Conservation (phyloP, 257 asterid species). For the Fraxinus anomala region DNA sequence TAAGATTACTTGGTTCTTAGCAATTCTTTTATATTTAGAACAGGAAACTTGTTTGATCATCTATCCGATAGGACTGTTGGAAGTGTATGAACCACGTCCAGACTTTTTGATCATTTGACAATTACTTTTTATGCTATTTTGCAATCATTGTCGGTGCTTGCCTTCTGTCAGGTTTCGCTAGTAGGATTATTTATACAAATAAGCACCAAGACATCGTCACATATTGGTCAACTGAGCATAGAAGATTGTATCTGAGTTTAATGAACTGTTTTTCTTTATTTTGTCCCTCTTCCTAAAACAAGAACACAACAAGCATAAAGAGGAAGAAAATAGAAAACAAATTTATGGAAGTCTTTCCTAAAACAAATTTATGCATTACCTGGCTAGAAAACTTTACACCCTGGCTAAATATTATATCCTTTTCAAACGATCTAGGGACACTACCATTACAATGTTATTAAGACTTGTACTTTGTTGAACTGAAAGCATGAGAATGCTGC, state of each 20-base stretch:
- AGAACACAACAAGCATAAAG: neutral
- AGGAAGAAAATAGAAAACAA: neutral
- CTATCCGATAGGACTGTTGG: neutral
- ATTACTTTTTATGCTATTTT: neutral
- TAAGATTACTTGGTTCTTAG: neutral
- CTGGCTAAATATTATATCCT: too few relatives aligned
- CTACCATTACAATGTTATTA: too few relatives aligned
- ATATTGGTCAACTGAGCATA: neutral
- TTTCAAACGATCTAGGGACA: too few relatives aligned
- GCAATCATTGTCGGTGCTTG: neutral
- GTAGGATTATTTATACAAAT: neutral
- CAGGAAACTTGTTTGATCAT: neutral
- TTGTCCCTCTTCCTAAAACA: neutral
- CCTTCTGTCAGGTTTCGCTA: neutral
- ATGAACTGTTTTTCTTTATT: neutral
- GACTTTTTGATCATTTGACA: neutral
- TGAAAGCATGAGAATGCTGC: constrained; percentile 17
- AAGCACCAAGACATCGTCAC: neutral
- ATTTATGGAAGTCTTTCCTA: neutral
- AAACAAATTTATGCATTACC: neutral
- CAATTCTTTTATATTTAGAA: neutral
- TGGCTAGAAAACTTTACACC: neutral
- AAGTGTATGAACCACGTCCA: neutral
- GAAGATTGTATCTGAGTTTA: neutral
- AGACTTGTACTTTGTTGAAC: too few relatives aligned